phyloP scores from a whole-genome alignment of 164 flowering plant species.

The Kingdonia uniflora region DNA sequence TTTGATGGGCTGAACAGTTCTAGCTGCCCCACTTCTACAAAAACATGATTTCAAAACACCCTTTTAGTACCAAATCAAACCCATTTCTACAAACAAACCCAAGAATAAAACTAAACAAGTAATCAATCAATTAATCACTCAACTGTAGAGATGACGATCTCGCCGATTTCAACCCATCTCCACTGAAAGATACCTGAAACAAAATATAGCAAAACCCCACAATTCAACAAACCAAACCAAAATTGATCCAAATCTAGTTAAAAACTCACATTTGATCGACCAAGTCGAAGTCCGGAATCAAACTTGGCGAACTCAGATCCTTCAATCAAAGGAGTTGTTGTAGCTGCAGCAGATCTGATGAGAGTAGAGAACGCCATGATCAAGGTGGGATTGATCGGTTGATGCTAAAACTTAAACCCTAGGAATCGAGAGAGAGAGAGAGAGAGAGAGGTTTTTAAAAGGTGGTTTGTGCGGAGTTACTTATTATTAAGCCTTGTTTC shows the following conservation, averaged over 20 bases:
- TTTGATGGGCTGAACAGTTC: slow-evolving; percentile 43
- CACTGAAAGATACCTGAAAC: too few species aligned
- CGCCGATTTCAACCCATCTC: too few species aligned
- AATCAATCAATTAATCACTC: too few species aligned
- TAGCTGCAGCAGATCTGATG: slow-evolving; percentile 27
- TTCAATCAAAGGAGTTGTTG: slow-evolving; percentile 8
- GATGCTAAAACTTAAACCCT: slow-evolving; percentile 2
- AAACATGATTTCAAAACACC: not conserved
- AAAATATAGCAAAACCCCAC: too few species aligned
- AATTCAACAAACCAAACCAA: not conserved
- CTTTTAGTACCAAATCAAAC: too few species aligned
- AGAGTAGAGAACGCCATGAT: slow-evolving; percentile 28
- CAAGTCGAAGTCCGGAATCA: slow-evolving; percentile 6
- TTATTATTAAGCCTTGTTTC: too few species aligned
- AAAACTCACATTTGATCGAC: slow-evolving; percentile 15
- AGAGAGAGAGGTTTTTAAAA: not conserved
- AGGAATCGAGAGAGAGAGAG: slow-evolving; percentile 6
- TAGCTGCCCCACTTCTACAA: slow-evolving; percentile 18
- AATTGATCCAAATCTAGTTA: not conserved
- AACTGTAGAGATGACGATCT: too few species aligned
- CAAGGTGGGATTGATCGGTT: not conserved
- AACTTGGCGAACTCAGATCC: slow-evolving; percentile 16
- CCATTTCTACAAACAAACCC: too few species aligned
- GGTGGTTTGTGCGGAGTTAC: too few species aligned
- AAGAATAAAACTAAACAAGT: too few species aligned